These are phyloP conservation scores for Gynandropsis gynandra DNA, from an alignment of 345 rosid genomes.

Conservation along the genomic window DNA sequence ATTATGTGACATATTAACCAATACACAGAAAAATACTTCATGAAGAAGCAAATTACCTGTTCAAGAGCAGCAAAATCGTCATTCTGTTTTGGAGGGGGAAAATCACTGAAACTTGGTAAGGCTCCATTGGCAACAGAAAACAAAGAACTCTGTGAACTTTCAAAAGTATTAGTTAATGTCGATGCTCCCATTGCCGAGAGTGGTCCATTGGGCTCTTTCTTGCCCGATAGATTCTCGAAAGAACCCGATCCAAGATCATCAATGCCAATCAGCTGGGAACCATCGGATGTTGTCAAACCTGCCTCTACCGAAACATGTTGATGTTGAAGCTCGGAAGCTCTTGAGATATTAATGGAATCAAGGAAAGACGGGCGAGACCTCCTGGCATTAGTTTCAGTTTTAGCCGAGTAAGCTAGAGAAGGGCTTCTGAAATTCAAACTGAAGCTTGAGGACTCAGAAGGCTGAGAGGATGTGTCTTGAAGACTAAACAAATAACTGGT, in stretches of 20 bases:
- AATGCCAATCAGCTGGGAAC: conserved; percentile 29
- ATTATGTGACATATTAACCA: conserved; percentile 9
- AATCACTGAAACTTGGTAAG: conserved; percentile 35
- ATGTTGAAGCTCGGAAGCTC: conserved; percentile 40
- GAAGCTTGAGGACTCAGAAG: conserved; percentile 41
- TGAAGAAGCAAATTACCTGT: conserved; percentile 47
- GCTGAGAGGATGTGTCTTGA: conserved; percentile 27
- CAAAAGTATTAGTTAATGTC: conserved; percentile 29
- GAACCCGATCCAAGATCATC: conserved; percentile 34
- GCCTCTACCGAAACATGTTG: conserved; percentile 33
- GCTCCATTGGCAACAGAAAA: conserved; percentile 32
- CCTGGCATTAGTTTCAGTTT: conserved; percentile 45
- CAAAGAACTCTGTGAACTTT: conserved; percentile 26
- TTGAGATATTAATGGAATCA: conserved; percentile 64
- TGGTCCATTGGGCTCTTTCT: conserved; percentile 31
- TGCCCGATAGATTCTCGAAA: conserved; percentile 28
- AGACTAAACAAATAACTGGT: conserved; percentile 31
- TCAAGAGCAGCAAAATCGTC: conserved; percentile 91
- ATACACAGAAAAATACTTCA: neutral
- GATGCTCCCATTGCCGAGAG: conserved; percentile 26
- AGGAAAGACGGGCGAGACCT: conserved; percentile 86
- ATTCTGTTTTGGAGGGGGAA: conserved; percentile 49
- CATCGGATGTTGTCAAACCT: conserved; percentile 28
- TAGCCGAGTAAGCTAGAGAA: conserved; percentile 28
- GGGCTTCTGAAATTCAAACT: conserved; percentile 40